Base-by-base conservation (phyloP, 2,329 filamentous ascomycete species). In the Cadophora malorum region DNA sequence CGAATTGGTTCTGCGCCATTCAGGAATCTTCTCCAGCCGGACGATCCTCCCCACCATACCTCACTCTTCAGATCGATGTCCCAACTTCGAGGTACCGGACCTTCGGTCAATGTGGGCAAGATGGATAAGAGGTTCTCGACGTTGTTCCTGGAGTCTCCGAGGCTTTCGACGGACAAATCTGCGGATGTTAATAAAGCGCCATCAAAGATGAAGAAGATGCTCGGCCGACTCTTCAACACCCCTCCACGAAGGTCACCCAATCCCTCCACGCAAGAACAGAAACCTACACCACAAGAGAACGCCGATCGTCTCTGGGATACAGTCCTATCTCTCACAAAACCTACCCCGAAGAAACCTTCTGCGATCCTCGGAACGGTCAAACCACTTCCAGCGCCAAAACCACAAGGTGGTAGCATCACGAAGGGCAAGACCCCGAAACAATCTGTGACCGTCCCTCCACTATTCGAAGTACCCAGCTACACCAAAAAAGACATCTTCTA, bases 41-140 rank as follows among this genome's bases (percentile, higher is more conserved):
- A 41, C 35, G 56, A 25, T 4, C 41, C 5, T 35, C 41, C 38
- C 14, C 45, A 12, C 59, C 2, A 62, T 47, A 62, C 59, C 12
- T 49, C 25, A 21, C 59, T 28, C 41, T 21, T 6, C 6, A 49
- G 23, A 47, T 62, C 31, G 41, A 62, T 33, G 25, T 31, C 38
- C 16, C 45, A 63, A 52, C n/a, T 50, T 21, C 28, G 60, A 63
- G 47, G 59, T 3, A 25, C 5, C 12, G 47, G 60, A 12, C 60
- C 25, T 14, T 25, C 45, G 31, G 28, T 52, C 28, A 52, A 52
- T 38, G 25, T 53, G 12, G 33, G 33, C 45, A 63, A 53, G 16
- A 64, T 67, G 62, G 55, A 65, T 28, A 58, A 61, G 31, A 49
- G 62, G 3, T 67, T 61, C 55, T 65, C 66, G 31, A 56, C 62